Evolutionary conservation across 345 rosid species (phyloP), one percentile per base, ranked within the genome.

Genomic region (Euclidium syriacum): DNA sequence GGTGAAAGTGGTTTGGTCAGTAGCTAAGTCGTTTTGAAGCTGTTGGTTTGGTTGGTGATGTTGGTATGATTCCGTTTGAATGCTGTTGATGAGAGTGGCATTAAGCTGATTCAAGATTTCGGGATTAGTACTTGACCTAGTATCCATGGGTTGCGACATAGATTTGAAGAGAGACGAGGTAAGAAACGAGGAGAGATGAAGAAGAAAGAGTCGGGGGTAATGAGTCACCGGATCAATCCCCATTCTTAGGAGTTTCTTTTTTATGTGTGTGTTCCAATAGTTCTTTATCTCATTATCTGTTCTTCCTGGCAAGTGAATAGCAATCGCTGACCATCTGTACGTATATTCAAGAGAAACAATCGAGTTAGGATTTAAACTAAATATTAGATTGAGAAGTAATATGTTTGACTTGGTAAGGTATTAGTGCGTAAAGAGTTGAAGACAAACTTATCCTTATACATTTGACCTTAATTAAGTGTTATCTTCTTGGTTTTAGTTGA

Each of bases 151-250:
- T 41, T 51, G 75, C 2, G 62, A 50, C 48, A 50, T 49, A n/a
- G 75, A 56, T 57, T 57, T 56, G 48, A 64, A 71, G 48, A 71
- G 53, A 4, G 71, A 41, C 35, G 75, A 71, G 19, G 60, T 71
- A 8, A 71, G 66, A 11, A 64, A 19, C 7, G 75, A 57, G 9
- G 71, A 71, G 62, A 71, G 75, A 7, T 71, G 75, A 22, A 50
- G 75, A 34, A 71, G 61, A 64, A 58, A 64, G 10, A 71, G 40
- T 5, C 70, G 26, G 3, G 75, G 75, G 64, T 66, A 71, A 44
- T 87, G 95, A 47, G 95, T 87, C 75, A 79, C 81, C 15, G 95
- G 91, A 72, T 87, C 95, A 54, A 81, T 65, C n/a, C 95, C 95
- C 95, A 87, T 85, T 71, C 85, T 80, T 58, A 85, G 75, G 67